Evolutionary conservation across 2,329 filamentous ascomycete genomes (phyloP).

Genomic region (Pyrenophora seminiperda): DNA sequence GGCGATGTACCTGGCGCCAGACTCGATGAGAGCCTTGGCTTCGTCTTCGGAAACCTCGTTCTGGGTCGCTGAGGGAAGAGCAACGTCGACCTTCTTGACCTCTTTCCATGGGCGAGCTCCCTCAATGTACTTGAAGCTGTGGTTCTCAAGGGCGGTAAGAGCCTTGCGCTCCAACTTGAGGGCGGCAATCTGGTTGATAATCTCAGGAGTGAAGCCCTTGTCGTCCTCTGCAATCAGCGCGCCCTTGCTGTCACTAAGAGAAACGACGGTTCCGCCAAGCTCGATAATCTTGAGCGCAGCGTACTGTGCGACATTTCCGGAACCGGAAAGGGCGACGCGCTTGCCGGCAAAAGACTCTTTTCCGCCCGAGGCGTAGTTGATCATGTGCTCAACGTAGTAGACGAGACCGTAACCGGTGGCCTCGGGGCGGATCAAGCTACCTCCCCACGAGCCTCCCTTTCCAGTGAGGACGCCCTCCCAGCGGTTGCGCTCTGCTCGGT

Average conservation of each 20-base stretch:
- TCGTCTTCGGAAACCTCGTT: slow-evolving; percentile 96
- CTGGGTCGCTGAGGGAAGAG: slow-evolving; percentile 91
- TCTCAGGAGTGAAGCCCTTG: slow-evolving; percentile 75
- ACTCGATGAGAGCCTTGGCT: slow-evolving; percentile 77
- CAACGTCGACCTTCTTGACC: slow-evolving; percentile 87
- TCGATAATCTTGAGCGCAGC: slow-evolving; percentile 95
- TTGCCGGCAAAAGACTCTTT: slow-evolving; percentile 87
- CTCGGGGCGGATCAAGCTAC: slow-evolving; percentile 91
- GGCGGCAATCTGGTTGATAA: slow-evolving; percentile 77
- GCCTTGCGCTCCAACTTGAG: slow-evolving; percentile 88
- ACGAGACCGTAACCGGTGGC: slow-evolving; percentile 95
- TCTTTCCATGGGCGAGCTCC: slow-evolving; percentile 91
- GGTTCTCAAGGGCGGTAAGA: slow-evolving; percentile 72
- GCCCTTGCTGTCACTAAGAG: slow-evolving; percentile 91
- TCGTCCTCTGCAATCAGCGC: slow-evolving; percentile 75
- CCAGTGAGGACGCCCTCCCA: slow-evolving; percentile 97
- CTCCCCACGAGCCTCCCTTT: slow-evolving; percentile 93
- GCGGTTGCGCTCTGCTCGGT: slow-evolving; percentile 83
- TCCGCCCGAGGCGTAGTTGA: slow-evolving; percentile 77
- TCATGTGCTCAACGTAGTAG: slow-evolving; percentile 64
- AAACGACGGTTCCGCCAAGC: slow-evolving; percentile 90
- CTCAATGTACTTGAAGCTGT: slow-evolving; percentile 82
- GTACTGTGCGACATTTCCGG: slow-evolving; percentile 97
- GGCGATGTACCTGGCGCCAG: slow-evolving; percentile 82
- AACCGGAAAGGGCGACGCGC: slow-evolving; percentile 93